A percentile compares a stretch with the other conserved stretches of the same genome.
These are phyloP conservation scores for Emiliania huxleyi DNA, from an alignment of 78 protist species.

Conservation along the genomic window DNA sequence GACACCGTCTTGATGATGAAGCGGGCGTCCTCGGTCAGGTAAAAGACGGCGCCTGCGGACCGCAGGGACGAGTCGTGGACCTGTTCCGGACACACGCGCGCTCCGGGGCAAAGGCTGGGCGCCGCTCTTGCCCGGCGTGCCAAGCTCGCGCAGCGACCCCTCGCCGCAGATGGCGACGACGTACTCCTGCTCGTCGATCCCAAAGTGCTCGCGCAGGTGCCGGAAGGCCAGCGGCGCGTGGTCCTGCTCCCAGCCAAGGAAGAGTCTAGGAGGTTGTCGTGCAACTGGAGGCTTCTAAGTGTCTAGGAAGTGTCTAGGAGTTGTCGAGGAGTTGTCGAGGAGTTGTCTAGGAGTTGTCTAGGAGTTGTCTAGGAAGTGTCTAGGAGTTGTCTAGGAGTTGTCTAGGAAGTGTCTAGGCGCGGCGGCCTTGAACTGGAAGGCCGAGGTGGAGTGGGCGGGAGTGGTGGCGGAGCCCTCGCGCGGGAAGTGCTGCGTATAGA, in stretches of 20 bases:
- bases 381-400: too few species aligned
- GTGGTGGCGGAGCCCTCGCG: not conserved
- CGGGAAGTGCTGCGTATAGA: not conserved
- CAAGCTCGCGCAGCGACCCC: not conserved
- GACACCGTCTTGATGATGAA: not conserved
- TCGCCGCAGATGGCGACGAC: slow-evolving; percentile 28
- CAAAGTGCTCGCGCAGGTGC: slow-evolving; percentile 32
- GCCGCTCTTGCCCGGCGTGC: not conserved
- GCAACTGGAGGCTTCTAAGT: too few species aligned
- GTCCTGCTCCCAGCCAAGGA: too few species aligned
- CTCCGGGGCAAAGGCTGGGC: too few species aligned
- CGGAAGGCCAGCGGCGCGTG: not conserved
- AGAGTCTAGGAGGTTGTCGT: too few species aligned
- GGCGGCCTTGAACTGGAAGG: not conserved
- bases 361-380: too few species aligned
- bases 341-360: too few species aligned
- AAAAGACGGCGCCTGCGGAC: slow-evolving; percentile 15
- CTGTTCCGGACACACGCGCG: too few species aligned
- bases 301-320: too few species aligned
- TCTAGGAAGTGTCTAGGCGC: too few species aligned
- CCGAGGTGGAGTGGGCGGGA: not conserved
- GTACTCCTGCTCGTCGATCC: slow-evolving; percentile 7
- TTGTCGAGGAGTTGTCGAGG: too few species aligned
- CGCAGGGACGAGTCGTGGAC: too few species aligned
- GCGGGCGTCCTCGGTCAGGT: not conserved